Evolutionary conservation across 768 basidiomycete genomes (phyloP), one percentile per base, ranked within the genome.

Genomic region (Pleurotus platypus): DNA sequence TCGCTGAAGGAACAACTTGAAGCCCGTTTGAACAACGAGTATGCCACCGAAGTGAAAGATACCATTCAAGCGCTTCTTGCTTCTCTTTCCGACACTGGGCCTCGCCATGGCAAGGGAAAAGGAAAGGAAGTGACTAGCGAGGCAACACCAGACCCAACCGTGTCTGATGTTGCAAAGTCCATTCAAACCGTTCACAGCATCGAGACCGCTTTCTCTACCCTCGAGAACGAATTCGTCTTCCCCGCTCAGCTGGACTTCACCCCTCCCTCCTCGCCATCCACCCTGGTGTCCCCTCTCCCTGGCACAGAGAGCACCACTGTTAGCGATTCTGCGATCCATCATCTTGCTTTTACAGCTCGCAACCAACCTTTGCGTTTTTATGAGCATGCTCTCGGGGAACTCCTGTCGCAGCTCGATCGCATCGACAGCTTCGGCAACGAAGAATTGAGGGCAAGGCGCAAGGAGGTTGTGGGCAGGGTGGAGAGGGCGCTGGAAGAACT

Each of bases 351-450:
- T 73, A 83, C 81, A 24, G 62, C 80, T 8, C 69, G 66, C 47
- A 90, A 89, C 66, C 78, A 81, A 24, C 78, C 83, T 0, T 70
- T 90, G 39, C 83, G 83, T 55, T 78, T 75, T 60, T 85, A 87
- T 68, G 81, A 85, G 61, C 78, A 88, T 61, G 77, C 79, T 16
- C 70, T 90, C n/a, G 75, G 75, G 50, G 70, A 75, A 40, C 73
- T 91, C 22, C 69, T 91, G 16, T 63, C 74, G 9, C 72, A 77
- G 58, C 74, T 90, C 22, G 89, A 90, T 62, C 76, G 74, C 0
- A 74, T 90, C 26, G 78, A 84, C 30, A 86, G 84, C 60, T 76
- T 73, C 49, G 89, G 88, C 2, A 81, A 85, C 59, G 73, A 72
- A 22, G 72, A 66, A 8, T 71, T 91, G 46, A 67, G 88, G 48